Conservation (phyloP, 2,329 filamentous ascomycete species). For the Talaromyces atroroseus region DNA sequence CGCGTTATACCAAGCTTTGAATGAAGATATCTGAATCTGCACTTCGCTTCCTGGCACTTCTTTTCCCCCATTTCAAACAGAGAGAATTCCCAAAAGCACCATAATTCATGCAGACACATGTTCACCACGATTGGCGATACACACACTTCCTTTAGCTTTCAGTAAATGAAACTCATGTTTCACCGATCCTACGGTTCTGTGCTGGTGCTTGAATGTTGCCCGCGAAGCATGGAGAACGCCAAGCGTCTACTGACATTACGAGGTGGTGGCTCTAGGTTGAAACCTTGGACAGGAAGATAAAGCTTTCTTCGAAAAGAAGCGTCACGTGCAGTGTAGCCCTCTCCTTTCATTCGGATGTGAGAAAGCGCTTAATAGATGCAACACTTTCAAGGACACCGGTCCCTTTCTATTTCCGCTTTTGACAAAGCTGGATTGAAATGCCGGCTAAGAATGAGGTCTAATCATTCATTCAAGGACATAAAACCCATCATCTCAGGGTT, state of each 20-base stretch:
- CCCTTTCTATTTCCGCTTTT: not conserved
- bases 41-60: constrained; percentile 53
- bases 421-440: not conserved
- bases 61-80: constrained; percentile 53
- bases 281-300: not conserved
- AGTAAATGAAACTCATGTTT: not conserved
- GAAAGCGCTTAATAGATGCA: not conserved
- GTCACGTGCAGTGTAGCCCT: not conserved
- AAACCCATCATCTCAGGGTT: not conserved
- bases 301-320: not conserved
- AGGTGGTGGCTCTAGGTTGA: not conserved
- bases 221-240: not conserved
- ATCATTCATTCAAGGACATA: not conserved
- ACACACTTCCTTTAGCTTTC: not conserved
- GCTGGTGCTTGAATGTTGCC: not conserved
- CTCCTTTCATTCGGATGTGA: not conserved
- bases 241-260: not conserved
- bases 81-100: constrained; percentile 51
- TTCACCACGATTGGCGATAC: constrained; percentile 58
- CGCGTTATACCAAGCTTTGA: not conserved
- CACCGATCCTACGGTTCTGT: not conserved
- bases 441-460: not conserved
- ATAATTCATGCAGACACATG: constrained; percentile 49
- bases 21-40: constrained; percentile 23
- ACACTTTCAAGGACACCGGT: not conserved